These are phyloP conservation scores for Aurantiochytrium sp. DNA, from an alignment of 108 stramenopile species.

Conservation along the genomic window DNA sequence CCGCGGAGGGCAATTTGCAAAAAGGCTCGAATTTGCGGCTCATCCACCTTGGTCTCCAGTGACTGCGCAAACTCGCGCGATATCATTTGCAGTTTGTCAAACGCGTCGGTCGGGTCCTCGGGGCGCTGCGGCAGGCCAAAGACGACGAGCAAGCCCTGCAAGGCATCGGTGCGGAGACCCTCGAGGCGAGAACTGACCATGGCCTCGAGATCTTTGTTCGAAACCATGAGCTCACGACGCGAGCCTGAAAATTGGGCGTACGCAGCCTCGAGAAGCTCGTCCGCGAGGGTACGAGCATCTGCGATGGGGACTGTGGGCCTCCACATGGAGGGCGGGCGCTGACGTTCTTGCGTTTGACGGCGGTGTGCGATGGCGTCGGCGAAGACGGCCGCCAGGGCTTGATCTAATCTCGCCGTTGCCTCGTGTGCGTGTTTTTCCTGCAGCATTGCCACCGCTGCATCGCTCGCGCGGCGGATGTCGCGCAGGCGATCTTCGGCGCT, in stretches of 20 bases:
- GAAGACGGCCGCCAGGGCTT: not conserved
- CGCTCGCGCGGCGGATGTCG: not conserved
- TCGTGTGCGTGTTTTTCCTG: not conserved
- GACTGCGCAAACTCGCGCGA: not conserved
- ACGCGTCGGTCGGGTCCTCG: not conserved
- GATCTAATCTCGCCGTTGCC: not conserved
- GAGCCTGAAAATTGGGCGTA: not conserved
- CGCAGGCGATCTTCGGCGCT: not conserved
- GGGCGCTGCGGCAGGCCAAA: not conserved
- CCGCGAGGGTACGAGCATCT: not conserved
- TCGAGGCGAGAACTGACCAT: not conserved
- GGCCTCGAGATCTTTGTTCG: not conserved
- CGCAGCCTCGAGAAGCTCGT: not conserved
- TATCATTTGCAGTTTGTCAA: not conserved
- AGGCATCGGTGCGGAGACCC: not conserved
- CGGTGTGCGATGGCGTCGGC: not conserved
- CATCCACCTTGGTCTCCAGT: not conserved
- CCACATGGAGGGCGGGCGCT: not conserved
- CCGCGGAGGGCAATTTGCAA: not conserved
- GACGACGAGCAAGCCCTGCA: not conserved
- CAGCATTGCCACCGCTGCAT: not conserved
- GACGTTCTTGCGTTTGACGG: not conserved
- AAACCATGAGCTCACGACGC: not conserved
- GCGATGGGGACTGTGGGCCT: not conserved
- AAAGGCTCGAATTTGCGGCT: not conserved